Base-by-base conservation (phyloP, 768 basidiomycete species). In the Chalciporus piperatus region DNA sequence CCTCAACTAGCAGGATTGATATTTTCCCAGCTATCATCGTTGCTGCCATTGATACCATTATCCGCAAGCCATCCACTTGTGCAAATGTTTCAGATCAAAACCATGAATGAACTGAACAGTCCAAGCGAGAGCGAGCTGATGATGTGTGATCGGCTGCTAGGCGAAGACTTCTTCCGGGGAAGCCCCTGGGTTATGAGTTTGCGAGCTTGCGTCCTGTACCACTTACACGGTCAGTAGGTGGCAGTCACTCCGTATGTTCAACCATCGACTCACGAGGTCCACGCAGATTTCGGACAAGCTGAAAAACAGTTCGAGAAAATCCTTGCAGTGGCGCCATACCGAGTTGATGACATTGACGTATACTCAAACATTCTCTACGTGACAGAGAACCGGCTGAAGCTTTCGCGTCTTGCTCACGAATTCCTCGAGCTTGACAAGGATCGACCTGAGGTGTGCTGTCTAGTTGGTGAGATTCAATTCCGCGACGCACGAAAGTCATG, bases 311-410 rank as follows among this genome's bases (percentile, higher is more conserved):
- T 98, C 66, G 88, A 93, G 60, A 79, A 80, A 58, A 89, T 98
- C 30, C 79, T 91, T 30, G 70, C 74, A 3, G 64, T 86, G 32
- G 94, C 98, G 65, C 96, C 95, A 9, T 85, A 84, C 69, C 82
- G 94, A 22, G 82, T 97, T 51, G 97, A 99, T 57, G 91, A 97
- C 61, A 87, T 98, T 50, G 97, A 98, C 62, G 84, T 97, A 33
- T 94, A 89, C 68, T 96, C 94, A 50, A 97, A 98, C 65, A 97
- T 98, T 64, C 78, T 98, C 38, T 98, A 98, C 69, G 94, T 98
- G 3, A 92, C 91, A 43, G 90, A 94, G 61, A 92, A 91, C 60
- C 81, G 83, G 41, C 73, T 90, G 30, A 95, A 96, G 63, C 74
- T 99, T 39, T 94, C 94, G 17, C 85, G 84, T 66, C 77, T 98